Base-by-base conservation (phyloP, 345 rosid genomes). In the Hirschfeldia incana region DNA sequence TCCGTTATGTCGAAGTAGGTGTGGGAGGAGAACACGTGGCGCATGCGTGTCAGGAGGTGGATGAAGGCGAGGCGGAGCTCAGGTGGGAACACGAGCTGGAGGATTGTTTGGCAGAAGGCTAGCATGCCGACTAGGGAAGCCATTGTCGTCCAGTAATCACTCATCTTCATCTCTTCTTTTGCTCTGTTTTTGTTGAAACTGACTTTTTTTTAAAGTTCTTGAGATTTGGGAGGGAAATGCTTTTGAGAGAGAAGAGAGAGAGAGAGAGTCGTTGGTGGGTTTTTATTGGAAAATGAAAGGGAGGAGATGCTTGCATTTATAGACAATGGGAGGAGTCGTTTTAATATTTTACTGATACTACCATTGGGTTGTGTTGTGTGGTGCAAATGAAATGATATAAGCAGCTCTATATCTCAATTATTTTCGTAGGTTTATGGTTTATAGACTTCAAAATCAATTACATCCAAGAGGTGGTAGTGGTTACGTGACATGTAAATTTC, bases 1-100 rank as follows among this genome's bases (percentile, higher is more conserved):
- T 94, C 97, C 0, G 97, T 92, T 78, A 92, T 91, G 77, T 94
- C 98, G 70, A 89, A 92, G 87, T 91, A 92, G 73, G 87, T 86
- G 77, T 85, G 83, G 29, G 91, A 64, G 34, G 90, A 89, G 81
- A 90, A 89, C 69, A 87, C 59, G 81, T 80, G 83, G 79, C 86
- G 82, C 78, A 86, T 6, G 10, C 88, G 84, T 83, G 74, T 75
- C 74, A 89, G 36, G 80, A 91, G 60, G 39, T 88, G 89, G 81
- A 90, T 71, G 49, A 76, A 53, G 12, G 89, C 90, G 67, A 84
- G 86, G 0, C 97, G 97, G 87, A 92, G 87, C 80, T 94, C 89
- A 2, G 98, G 97, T 1, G 97, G 97, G 81, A 91, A 89, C 30
- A 94, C 65, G 15, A 82, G 81, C 11, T 89, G 93, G 15, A 91